These are phyloP conservation scores for Globisporangium emineosum DNA, from an alignment of 352 stramenopile genomes.

Conservation along the genomic window DNA sequence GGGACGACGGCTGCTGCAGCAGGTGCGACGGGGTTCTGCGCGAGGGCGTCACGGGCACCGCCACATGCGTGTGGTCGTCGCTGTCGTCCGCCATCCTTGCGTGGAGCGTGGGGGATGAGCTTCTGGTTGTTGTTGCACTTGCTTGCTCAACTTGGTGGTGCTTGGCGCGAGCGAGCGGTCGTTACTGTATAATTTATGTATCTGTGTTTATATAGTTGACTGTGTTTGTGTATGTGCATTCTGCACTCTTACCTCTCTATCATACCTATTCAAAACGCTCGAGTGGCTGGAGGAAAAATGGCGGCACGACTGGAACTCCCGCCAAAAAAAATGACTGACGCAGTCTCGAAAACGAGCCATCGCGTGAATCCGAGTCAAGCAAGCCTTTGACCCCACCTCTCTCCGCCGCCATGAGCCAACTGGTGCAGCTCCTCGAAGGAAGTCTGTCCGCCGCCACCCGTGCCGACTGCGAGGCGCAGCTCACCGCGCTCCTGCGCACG, in stretches of 20 bases:
- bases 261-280: neutral
- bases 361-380: neutral
- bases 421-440: conserved; percentile 41
- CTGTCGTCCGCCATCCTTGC: neutral
- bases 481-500: conserved; percentile 52
- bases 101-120: neutral
- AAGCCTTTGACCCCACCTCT: neutral
- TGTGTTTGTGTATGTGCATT: too few relatives aligned
- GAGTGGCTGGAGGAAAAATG: neutral
- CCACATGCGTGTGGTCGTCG: neutral
- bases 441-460: conserved; percentile 48
- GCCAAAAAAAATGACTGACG: neutral
- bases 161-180: too few relatives aligned
- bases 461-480: conserved; percentile 57
- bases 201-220: too few relatives aligned
- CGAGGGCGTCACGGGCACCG: conserved; percentile 3
- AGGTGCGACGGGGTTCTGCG: neutral
- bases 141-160: too few relatives aligned
- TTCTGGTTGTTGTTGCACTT: too few relatives aligned
- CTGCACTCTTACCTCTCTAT: too few relatives aligned
- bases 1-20: conserved; percentile 14
- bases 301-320: neutral
- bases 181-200: too few relatives aligned
- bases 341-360: neutral
- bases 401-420: conserved; percentile 11